Evolutionary conservation across 257 asterid species (phyloP).

Genomic region (Fraxinus pennsylvanica): DNA sequence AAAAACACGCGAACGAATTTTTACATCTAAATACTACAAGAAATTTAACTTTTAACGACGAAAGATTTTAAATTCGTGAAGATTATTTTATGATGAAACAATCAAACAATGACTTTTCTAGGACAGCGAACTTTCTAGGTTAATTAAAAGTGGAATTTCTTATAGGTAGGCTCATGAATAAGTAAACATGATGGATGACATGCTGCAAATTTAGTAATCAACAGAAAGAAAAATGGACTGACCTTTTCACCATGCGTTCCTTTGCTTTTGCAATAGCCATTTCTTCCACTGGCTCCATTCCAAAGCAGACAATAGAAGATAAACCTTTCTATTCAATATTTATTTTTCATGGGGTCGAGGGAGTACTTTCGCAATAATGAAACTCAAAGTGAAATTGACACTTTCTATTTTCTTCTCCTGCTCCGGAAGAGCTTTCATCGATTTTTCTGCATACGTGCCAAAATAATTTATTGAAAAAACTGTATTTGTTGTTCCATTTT

Average conservation of each 20-base stretch:
- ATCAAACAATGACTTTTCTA: too few relatives aligned
- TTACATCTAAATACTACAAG: too few relatives aligned
- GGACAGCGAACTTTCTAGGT: too few relatives aligned
- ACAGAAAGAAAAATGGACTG: background rate
- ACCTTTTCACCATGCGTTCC: conserved; percentile 38
- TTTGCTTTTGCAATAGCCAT: conserved; percentile 18
- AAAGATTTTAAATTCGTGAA: too few relatives aligned
- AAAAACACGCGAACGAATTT: too few relatives aligned
- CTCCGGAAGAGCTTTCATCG: background rate
- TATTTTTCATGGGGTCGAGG: background rate
- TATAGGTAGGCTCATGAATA: too few relatives aligned
- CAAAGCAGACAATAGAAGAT: conserved; percentile 10
- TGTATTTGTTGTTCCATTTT: background rate
- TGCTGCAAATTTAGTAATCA: too few relatives aligned
- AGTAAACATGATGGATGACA: too few relatives aligned
- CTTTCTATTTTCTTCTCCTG: background rate
- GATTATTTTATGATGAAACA: too few relatives aligned
- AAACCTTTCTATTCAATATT: conserved; percentile 10
- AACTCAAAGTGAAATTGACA: background rate
- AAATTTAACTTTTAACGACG: too few relatives aligned
- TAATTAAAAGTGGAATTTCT: too few relatives aligned
- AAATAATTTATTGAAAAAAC: background rate
- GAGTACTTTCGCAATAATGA: background rate
- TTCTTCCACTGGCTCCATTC: conserved; percentile 33
- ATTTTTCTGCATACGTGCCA: background rate